Conservation (phyloP, 2,329 filamentous ascomycete species). For the Cladophialophora psammophila region DNA sequence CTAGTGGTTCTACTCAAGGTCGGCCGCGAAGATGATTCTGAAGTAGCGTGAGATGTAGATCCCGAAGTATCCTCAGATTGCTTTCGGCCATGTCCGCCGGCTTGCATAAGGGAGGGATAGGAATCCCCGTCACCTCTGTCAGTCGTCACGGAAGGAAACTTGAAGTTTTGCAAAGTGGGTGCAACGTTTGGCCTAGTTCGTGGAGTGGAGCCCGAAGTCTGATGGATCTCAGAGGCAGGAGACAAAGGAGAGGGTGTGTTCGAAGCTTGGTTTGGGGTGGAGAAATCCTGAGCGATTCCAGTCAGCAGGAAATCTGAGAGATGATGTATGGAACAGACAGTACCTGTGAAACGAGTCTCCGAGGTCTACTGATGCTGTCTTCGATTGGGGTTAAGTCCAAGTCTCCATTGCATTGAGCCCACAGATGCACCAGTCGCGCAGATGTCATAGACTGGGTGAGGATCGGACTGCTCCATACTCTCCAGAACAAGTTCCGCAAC, state of each 20-base stretch:
- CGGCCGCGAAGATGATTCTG: slow-evolving; percentile 30
- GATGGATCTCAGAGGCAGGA: slow-evolving; percentile 13
- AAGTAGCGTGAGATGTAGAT: slow-evolving; percentile 25
- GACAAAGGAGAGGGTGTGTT: slow-evolving; percentile 23
- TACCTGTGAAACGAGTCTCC: slow-evolving; percentile 10
- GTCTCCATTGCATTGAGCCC: slow-evolving; percentile 41
- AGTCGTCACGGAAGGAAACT: slow-evolving; percentile 9
- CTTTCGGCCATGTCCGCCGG: slow-evolving; percentile 12
- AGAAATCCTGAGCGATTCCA: slow-evolving; percentile 3
- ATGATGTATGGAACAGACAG: not conserved
- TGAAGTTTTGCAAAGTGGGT: slow-evolving; percentile 31
- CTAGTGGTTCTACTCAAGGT: slow-evolving; percentile 33
- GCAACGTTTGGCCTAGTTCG: slow-evolving; percentile 38
- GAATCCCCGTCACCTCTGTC: slow-evolving; percentile 15
- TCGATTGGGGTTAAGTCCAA: slow-evolving; percentile 51
- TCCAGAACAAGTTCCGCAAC: slow-evolving; percentile 62
- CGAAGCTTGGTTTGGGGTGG: slow-evolving; percentile 14
- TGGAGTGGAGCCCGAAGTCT: slow-evolving; percentile 37
- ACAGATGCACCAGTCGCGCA: slow-evolving; percentile 52
- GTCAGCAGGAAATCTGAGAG: slow-evolving; percentile 7
- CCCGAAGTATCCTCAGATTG: slow-evolving; percentile 18
- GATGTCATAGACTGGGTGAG: slow-evolving; percentile 50
- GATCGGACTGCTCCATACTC: slow-evolving; percentile 56
- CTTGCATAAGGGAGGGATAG: slow-evolving; percentile 18
- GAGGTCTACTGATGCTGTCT: slow-evolving; percentile 17